Percentiles rank a stretch among this genome's conserved stretches.
Evolutionary conservation across 805 yeast species (phyloP).

Genomic region (Spathaspora hagerdaliae): DNA sequence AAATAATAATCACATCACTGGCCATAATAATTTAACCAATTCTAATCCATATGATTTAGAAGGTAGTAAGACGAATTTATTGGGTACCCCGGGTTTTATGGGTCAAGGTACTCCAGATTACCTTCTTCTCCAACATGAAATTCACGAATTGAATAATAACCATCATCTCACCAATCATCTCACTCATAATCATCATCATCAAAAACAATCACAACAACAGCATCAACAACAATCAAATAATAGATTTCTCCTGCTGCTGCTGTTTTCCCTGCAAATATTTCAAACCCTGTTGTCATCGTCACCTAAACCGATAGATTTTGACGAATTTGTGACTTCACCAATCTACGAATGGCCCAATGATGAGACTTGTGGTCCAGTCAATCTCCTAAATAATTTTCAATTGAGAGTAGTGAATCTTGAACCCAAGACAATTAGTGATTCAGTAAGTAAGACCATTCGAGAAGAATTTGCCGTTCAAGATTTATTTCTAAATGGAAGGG

Average conservation of each 20-base stretch:
- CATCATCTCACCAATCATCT: slow-evolving; percentile 1
- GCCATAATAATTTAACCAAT: too few relatives aligned
- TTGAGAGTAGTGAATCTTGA: slow-evolving; percentile 4
- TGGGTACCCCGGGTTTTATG: slow-evolving; percentile 1
- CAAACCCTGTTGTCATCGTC: slow-evolving; percentile 1
- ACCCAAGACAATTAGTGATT: slow-evolving; percentile 6
- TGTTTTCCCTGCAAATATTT: slow-evolving; percentile 1
- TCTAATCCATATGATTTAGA: neutral
- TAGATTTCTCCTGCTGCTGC: neutral
- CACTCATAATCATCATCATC: neutral
- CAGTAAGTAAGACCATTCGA: slow-evolving; percentile 9
- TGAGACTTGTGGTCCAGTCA: slow-evolving; percentile 5
- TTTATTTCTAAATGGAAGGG: slow-evolving; percentile 3
- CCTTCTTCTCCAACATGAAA: slow-evolving; percentile 1
- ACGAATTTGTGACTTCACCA: slow-evolving; percentile 5
- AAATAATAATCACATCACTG: too few relatives aligned
- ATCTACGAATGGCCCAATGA: slow-evolving; percentile 10
- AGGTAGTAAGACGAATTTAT: neutral
- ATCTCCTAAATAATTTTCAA: slow-evolving; percentile 4
- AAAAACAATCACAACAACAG: neutral
- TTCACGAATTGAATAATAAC: neutral
- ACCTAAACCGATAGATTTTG: neutral
- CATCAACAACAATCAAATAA: neutral
- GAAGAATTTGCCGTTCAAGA: slow-evolving; percentile 11
- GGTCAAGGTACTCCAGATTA: slow-evolving; percentile 2